Percentiles rank a stretch among this genome's conserved stretches.
These are phyloP conservation scores for Striga hermonthica DNA, from an alignment of 305 asterid species.

Conservation along the genomic window DNA sequence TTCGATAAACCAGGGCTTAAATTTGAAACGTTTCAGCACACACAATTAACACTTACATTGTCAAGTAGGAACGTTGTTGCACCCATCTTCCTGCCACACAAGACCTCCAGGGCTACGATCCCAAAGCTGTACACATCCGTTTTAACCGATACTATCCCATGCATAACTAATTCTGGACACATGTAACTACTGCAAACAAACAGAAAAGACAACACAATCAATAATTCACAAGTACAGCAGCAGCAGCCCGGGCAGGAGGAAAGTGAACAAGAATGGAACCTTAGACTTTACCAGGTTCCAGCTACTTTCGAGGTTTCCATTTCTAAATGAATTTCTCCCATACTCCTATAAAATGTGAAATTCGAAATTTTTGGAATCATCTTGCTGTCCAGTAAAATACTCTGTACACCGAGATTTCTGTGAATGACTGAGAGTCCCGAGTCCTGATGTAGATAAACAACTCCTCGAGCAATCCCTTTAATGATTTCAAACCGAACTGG, in stretches of 20 bases:
- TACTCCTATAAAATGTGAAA: conserved; percentile 11
- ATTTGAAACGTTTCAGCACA: no score
- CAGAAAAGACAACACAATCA: background rate
- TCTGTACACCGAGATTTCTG: conserved; percentile 28
- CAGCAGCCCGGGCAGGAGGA: background rate
- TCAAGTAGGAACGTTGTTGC: background rate
- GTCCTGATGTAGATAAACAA: conserved; percentile 37
- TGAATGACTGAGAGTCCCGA: conserved; percentile 28
- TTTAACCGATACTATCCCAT: background rate
- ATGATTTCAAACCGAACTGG: conserved; percentile 29
- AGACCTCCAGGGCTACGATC: background rate
- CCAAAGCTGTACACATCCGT: conserved; percentile 5
- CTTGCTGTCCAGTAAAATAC: conserved; percentile 33
- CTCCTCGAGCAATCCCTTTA: conserved; percentile 34
- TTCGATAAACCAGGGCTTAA: no score
- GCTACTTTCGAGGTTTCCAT: background rate
- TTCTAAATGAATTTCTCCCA: background rate
- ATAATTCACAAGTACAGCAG: background rate
- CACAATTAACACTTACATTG: conserved; percentile 1
- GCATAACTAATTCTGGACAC: conserved; percentile 29
- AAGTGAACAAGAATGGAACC: background rate
- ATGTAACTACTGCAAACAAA: conserved; percentile 28
- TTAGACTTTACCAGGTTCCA: conserved; percentile 34
- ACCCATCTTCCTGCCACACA: background rate
- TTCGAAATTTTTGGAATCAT: conserved; percentile 39